phyloP scores from a whole-genome alignment of 768 basidiomycete species.

The Boletus patriciae region DNA sequence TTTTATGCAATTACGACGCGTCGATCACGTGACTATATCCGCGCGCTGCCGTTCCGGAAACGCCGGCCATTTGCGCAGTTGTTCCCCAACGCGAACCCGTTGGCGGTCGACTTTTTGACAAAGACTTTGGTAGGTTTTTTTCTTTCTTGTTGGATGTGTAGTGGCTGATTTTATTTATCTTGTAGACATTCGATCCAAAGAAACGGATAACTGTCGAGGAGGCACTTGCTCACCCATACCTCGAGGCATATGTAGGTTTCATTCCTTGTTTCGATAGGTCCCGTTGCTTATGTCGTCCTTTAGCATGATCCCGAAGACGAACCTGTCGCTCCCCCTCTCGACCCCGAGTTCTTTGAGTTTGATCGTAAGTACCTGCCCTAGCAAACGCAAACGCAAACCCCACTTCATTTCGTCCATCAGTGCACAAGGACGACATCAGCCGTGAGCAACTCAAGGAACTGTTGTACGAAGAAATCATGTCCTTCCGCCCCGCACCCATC shows the following conservation, averaged over 20 bases:
- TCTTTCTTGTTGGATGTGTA: too few relatives aligned
- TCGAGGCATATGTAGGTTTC: slow-evolving; percentile 80
- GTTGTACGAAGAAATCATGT: slow-evolving; percentile 92
- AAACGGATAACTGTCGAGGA: slow-evolving; percentile 95
- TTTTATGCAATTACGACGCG: slow-evolving; percentile 96
- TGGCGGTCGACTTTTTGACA: slow-evolving; percentile 76
- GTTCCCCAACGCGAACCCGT: slow-evolving; percentile 88
- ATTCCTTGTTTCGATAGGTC: background rate
- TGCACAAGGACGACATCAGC: slow-evolving; percentile 95
- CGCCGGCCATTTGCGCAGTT: slow-evolving; percentile 75
- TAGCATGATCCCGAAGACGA: slow-evolving; percentile 97
- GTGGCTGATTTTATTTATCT: background rate
- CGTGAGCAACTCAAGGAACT: slow-evolving; percentile 94
- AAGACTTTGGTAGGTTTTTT: slow-evolving; percentile 64
- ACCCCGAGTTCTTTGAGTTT: slow-evolving; percentile 96
- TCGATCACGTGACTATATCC: slow-evolving; percentile 91
- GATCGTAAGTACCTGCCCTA: slow-evolving; percentile 59
- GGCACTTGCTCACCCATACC: slow-evolving; percentile 91
- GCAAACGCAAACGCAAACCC: background rate
- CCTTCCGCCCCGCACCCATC: slow-evolving; percentile 71
- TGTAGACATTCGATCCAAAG: slow-evolving; percentile 94
- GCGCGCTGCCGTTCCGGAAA: slow-evolving; percentile 92
- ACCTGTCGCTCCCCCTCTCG: slow-evolving; percentile 92
- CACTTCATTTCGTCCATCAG: slow-evolving; percentile 35
- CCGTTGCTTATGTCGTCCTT: slow-evolving; percentile 6